phyloP scores from a whole-genome alignment of 805 yeast species.

The Saccharomycopsis babjevae region DNA sequence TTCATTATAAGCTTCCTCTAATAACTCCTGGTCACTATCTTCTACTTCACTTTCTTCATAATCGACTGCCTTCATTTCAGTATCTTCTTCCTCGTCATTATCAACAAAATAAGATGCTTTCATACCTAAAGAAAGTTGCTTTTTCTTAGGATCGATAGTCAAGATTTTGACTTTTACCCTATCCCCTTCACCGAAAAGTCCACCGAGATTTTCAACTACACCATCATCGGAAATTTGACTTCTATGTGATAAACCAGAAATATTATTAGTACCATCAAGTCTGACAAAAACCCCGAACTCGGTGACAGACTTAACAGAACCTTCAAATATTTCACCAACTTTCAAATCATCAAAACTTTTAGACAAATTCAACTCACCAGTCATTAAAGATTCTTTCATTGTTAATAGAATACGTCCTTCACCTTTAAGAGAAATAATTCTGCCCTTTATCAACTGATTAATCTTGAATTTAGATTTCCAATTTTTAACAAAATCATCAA shows the following conservation, averaged over 20 bases:
- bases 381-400: constrained; percentile 68
- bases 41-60: constrained; percentile 25
- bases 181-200: constrained; percentile 81
- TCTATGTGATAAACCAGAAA: constrained; percentile 82
- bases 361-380: constrained; percentile 51
- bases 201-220: constrained; percentile 43
- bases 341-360: constrained; percentile 59
- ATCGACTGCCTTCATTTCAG: constrained; percentile 23
- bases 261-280: constrained; percentile 60
- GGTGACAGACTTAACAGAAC: constrained; percentile 63
- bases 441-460: constrained; percentile 67
- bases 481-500: constrained; percentile 72
- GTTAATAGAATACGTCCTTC: constrained; percentile 66
- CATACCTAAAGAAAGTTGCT: constrained; percentile 81
- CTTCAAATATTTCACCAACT: constrained; percentile 65
- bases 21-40: constrained; percentile 26
- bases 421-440: constrained; percentile 50
- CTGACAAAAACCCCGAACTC: constrained; percentile 89
- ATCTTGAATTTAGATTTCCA: constrained; percentile 74
- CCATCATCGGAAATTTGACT: constrained; percentile 70
- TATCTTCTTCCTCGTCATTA: constrained; percentile 22
- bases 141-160: constrained; percentile 50
- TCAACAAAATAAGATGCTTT: constrained; percentile 77
- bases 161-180: constrained; percentile 78
- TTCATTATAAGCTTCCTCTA: constrained; percentile 24